Percentiles rank a stretch among this genome's conserved stretches.
phyloP scores from a whole-genome alignment of 2,329 filamentous ascomycete genomes.

The Colletotrichum sp. region DNA sequence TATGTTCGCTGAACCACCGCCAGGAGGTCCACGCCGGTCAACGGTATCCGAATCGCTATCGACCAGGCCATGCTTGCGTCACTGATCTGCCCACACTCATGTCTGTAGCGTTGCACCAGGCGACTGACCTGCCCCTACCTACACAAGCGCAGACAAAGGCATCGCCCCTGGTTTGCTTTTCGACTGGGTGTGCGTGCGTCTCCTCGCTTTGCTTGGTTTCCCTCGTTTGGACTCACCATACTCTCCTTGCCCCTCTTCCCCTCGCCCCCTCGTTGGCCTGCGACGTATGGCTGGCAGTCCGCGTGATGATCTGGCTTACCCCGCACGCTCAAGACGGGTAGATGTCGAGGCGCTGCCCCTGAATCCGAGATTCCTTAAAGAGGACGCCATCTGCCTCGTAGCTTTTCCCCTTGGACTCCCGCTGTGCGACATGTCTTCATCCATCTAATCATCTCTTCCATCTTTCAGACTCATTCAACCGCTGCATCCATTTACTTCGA shows the following conservation, averaged over 20 bases:
- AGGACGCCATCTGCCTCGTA: constrained; percentile 1
- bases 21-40: neutral
- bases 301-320: constrained; percentile 23
- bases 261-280: neutral
- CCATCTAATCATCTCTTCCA: neutral
- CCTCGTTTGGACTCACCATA: neutral
- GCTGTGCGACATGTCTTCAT: neutral
- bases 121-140: neutral
- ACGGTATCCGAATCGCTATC: neutral
- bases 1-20: neutral
- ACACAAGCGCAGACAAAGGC: neutral
- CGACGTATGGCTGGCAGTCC: constrained; percentile 13
- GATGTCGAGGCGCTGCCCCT: constrained; percentile 16
- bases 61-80: constrained; percentile 14
- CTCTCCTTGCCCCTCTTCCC: neutral
- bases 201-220: neutral
- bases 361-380: constrained; percentile 14
- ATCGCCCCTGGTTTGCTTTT: neutral
- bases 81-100: constrained; percentile 13
- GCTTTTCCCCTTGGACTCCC: too few relatives aligned
- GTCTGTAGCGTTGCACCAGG: constrained; percentile 9
- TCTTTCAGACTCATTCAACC: neutral
- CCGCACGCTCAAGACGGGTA: constrained; percentile 18
- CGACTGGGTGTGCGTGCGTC: neutral
- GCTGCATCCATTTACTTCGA: neutral